Base-by-base conservation (phyloP, 75 land plant genomes). In the Selaginella tamariscina region DNA sequence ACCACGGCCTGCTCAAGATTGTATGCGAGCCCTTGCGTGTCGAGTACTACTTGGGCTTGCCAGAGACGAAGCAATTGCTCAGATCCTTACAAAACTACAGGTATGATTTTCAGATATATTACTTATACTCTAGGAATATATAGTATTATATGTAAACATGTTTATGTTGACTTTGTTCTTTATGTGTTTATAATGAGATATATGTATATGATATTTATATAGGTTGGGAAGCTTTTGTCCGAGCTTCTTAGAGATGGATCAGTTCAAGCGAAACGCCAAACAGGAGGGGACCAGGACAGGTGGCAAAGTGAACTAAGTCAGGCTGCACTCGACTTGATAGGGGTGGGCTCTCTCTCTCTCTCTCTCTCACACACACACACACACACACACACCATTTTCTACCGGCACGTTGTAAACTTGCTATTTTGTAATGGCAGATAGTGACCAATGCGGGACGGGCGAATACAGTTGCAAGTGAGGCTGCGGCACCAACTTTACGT, bases 401-500 rank as follows among this genome's bases (percentile, higher is more conserved):
- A n/a, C n/a, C n/a, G n/a, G n/a, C n/a, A n/a, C n/a, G 49, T 39
- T 39, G 49, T 39, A 15, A 5, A 39, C 49, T 39, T 15, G 15
- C 49, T 39, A 5, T 15, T 15, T 39, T 5, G 49, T 39, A 15
- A 39, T 15, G 68, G 33, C 70, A 94, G 98, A 84, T 95, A 67
- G 88, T 88, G 24, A 95, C 99, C 54, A 95, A 95, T 82, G 95
- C 93, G 26, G 99, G 99, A 5, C 84, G 91, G 54, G 92, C 99
- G 29, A 89, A 82, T 68, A 86, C 99, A 15, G 76, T 88, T 65
- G 99, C 88, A 66, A 88, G 82, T 66, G 99, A 90, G 80, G 99
- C 99, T 66, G 99, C 99, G 65, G 88, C 97, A 24, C 96, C 96
- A 9, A 88, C 99, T 54, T 73, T 91, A 65, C 82, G 91, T 74